Evolutionary conservation across 345 rosid genomes (phyloP).

Genomic region (Salix udensis): DNA sequence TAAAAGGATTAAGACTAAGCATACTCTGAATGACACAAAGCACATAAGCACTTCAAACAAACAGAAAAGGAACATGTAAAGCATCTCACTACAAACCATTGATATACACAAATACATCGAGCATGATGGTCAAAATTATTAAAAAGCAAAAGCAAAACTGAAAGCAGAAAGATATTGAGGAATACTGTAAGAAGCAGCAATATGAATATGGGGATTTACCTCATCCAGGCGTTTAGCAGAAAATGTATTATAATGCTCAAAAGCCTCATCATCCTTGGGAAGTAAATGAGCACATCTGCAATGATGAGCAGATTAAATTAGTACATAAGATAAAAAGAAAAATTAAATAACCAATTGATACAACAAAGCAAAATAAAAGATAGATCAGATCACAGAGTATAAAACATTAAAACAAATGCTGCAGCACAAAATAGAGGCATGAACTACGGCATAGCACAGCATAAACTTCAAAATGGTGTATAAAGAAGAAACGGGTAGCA

Average conservation of each 20-base stretch:
- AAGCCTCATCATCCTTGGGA: conserved; percentile 83
- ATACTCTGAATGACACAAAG: background rate
- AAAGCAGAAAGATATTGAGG: background rate
- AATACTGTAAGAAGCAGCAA: background rate
- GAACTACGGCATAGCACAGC: background rate
- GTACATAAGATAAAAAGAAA: background rate
- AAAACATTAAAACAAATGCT: background rate
- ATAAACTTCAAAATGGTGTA: background rate
- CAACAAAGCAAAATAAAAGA: background rate
- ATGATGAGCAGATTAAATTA: conserved; percentile 2
- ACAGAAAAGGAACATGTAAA: background rate
- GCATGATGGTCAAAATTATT: background rate
- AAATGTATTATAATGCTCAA: conserved; percentile 68
- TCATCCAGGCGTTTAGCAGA: conserved; percentile 83
- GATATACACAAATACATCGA: background rate
- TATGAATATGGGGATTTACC: conserved; percentile 37
- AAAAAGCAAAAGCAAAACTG: background rate
- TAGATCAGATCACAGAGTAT: background rate
- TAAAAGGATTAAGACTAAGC: background rate
- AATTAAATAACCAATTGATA: background rate
- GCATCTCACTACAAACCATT: conserved; percentile 4
- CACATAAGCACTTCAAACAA: background rate
- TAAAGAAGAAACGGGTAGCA: background rate
- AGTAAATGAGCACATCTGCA: conserved; percentile 88
- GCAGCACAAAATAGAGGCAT: background rate